phyloP scores from a whole-genome alignment of 2,329 filamentous ascomycete species.

The Venturia nashicola region DNA sequence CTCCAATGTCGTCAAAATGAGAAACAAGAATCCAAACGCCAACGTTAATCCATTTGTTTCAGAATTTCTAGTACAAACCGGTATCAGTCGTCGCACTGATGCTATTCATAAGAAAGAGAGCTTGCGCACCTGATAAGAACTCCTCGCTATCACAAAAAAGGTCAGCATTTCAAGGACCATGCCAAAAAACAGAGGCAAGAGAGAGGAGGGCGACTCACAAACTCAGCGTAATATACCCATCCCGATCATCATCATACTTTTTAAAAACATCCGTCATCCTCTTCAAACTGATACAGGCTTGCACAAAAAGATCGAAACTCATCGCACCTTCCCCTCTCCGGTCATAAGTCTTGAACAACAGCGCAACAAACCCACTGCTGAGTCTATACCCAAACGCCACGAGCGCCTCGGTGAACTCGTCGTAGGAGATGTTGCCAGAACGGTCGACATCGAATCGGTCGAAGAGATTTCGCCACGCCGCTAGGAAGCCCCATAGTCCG shows the following conservation, averaged over 20 bases:
- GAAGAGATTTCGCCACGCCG: constrained; percentile 87
- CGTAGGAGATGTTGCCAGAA: constrained; percentile 72
- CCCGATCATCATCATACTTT: constrained; percentile 92
- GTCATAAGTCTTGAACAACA: constrained; percentile 84
- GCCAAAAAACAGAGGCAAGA: background rate
- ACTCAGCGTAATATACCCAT: constrained; percentile 60
- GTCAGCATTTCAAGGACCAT: background rate
- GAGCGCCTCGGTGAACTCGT: constrained; percentile 82
- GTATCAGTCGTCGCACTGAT: constrained; percentile 39
- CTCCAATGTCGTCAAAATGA: background rate
- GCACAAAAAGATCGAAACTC: constrained; percentile 86
- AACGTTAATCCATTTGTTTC: constrained; percentile 6
- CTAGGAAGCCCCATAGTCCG: constrained; percentile 89
- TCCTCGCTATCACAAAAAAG: constrained; percentile 28
- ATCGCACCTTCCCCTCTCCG: constrained; percentile 33
- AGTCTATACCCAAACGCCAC: constrained; percentile 87
- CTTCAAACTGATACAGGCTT: constrained; percentile 93
- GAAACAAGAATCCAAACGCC: background rate
- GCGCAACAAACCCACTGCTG: constrained; percentile 67
- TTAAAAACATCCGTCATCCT: constrained; percentile 99
- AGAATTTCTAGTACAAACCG: constrained; percentile 21
- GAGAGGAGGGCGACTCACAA: constrained; percentile 32
- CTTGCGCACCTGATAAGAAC: constrained; percentile 43
- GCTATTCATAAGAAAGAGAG: constrained; percentile 41
- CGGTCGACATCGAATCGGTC: constrained; percentile 87